Evolutionary conservation across 2,329 filamentous ascomycete genomes (phyloP), one percentile per base, ranked within the genome.

Genomic region (Coniochaeta sp.): DNA sequence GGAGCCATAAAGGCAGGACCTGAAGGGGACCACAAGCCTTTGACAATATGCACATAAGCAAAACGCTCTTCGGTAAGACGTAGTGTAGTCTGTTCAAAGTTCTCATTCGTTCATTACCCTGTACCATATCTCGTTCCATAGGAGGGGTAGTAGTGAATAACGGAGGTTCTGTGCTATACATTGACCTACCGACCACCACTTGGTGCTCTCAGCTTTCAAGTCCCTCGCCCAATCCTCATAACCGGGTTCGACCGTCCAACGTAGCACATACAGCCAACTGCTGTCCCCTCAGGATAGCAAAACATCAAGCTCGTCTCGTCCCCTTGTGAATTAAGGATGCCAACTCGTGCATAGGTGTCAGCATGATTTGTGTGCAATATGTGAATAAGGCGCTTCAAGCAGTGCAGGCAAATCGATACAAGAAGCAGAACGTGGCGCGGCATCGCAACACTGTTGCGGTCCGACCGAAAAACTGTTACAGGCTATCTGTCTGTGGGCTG

Each of bases 341-440:
- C 54, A n/a, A 31, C n/a, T 38, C 34, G 31, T 22, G 38, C 34
- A 34, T 19, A 31, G 31, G 31, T 31, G 54, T 38, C 33, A 22
- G 34, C 31, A 57, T 38, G 26, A 8, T n/a, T 57, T 14, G 28
- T 2, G 54, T 36, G n/a, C 22, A 57, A 57, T 38, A 24, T 36
- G 54, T 22, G 33, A 34, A 34, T 38, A 12, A 58, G 6, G 56
- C 34, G 56, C 52, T 33, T 57, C 36, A 60, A 60, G 52, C 52
- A 58, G 12, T 44, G 56, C 56, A 28, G 54, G 58, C 50, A 47
- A 67, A 63, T 50, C 55, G 61, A 65, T 67, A 67, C 64, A 66
- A 66, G 65, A 68, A 67, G 47, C 11, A 50, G 62, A 67, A 50
- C 64, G 59, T 16, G 63, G 57, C 58, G 57, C 58, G 59, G 47